These are phyloP conservation scores for Polygonum maritimum DNA, from an alignment of 148 eudicot genomes.

Conservation along the genomic window DNA sequence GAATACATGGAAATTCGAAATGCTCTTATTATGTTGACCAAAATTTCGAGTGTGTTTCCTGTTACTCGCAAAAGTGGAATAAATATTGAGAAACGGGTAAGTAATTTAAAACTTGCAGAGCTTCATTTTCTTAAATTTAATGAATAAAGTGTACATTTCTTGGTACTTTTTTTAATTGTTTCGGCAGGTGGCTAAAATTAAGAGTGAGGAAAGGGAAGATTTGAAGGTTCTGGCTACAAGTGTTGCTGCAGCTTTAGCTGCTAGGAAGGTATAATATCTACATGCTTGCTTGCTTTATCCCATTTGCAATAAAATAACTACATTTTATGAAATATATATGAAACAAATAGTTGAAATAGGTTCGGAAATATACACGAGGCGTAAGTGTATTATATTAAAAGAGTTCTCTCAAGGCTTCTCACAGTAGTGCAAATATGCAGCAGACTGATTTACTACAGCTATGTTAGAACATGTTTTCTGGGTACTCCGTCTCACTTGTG, in stretches of 20 bases:
- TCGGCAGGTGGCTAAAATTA: slow-evolving; percentile 88
- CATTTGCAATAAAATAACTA: neutral
- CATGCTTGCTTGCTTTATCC: neutral
- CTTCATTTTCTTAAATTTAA: neutral
- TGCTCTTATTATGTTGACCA: slow-evolving; percentile 78
- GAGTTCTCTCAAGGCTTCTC: neutral
- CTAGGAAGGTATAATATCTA: slow-evolving; percentile 57
- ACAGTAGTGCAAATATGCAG: neutral
- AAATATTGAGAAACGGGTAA: slow-evolving; percentile 94
- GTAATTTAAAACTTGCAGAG: neutral
- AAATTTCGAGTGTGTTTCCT: slow-evolving; percentile 86
- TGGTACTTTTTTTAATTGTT: neutral
- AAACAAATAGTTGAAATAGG: neutral
- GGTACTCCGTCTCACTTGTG: neutral
- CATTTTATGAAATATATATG: neutral
- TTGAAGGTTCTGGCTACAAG: slow-evolving; percentile 94
- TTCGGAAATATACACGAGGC: neutral
- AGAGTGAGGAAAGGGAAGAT: slow-evolving; percentile 95
- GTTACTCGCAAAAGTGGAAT: slow-evolving; percentile 96
- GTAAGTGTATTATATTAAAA: neutral
- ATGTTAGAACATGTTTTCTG: neutral
- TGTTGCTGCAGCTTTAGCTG: slow-evolving; percentile 98
- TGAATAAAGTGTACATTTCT: neutral
- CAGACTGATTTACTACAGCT: neutral
- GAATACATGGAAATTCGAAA: slow-evolving; percentile 99